These are phyloP conservation scores for Orbilia oligospora DNA, from an alignment of 2,329 filamentous ascomycete genomes.

Conservation along the genomic window DNA sequence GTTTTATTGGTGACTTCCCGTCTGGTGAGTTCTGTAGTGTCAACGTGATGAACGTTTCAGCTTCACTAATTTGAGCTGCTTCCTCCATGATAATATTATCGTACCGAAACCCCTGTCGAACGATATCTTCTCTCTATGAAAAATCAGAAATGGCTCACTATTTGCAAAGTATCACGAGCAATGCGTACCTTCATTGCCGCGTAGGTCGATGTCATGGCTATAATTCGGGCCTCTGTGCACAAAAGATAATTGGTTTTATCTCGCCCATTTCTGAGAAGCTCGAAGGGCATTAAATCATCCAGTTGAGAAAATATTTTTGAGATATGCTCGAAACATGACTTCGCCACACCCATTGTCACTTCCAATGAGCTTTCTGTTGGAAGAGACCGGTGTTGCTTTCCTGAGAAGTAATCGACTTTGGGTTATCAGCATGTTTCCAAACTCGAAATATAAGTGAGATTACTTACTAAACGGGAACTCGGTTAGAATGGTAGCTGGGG, in stretches of 20 bases:
- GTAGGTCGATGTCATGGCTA: conserved; percentile 99
- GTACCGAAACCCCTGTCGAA: conserved; percentile 92
- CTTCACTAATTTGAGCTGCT: conserved; percentile 96
- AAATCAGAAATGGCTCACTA: conserved; percentile 5
- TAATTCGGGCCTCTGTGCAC: conserved; percentile 94
- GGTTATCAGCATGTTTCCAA: background rate
- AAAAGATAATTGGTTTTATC: conserved; percentile 98
- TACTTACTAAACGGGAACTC: conserved; percentile 51
- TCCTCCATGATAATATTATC: conserved; percentile 99
- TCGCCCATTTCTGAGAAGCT: conserved; percentile 87
- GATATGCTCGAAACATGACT: conserved; percentile 90
- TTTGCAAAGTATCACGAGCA: background rate
- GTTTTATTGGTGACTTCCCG: conserved; percentile 81
- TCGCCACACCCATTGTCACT: conserved; percentile 79
- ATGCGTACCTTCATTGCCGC: conserved; percentile 81
- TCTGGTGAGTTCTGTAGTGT: conserved; percentile 85
- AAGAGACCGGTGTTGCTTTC: conserved; percentile 89
- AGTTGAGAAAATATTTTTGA: conserved; percentile 91
- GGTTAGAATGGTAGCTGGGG: conserved; percentile 63
- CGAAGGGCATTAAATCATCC: conserved; percentile 93
- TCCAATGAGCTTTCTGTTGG: conserved; percentile 76
- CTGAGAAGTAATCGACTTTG: conserved; percentile 81
- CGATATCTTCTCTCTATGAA: conserved; percentile 81
- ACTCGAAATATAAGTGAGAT: conserved; percentile 1
- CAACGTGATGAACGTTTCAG: conserved; percentile 95